Evolutionary conservation across 208 protist species (phyloP), one percentile per base, ranked within the genome.

Genomic region (Crithidia sp.): DNA sequence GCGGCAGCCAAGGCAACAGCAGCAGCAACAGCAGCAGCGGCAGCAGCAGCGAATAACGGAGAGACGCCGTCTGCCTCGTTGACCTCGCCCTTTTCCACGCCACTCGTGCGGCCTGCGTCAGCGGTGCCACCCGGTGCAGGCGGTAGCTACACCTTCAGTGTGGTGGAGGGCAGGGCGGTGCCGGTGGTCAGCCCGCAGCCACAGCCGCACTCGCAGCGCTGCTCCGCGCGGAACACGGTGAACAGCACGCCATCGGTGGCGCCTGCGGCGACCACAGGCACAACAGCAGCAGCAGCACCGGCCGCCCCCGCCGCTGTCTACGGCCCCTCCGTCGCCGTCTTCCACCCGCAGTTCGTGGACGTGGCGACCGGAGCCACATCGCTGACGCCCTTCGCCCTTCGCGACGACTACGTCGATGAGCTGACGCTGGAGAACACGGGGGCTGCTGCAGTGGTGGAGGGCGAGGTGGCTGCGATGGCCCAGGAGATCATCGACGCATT

Each of bases 301-400:
- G 50, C 62, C 44, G 40, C 64, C 19, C 45, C 56, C 16, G 56
- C 47, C 41, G 19, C 53, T 7, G 75, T 87, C 53, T 85, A 86
- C 76, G 78, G 70, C 2, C 84, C 81, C 2, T 77, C 77, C 3
- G 78, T 86, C 14, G 5, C 57, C 2, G 55, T 79, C 14, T 63
- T 72, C 8, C 71, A 79, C 44, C 64, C 80, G 19, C 90, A 93
- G 74, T 95, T 95, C 69, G 72, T 95, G 37, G 88, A 95, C 63
- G 14, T 93, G 16, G 40, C 75, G 12, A 90, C 84, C 5, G 74
- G 84, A 55, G 55, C n/a, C 41, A 68, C 73, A 8, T 79, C 72
- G 45, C 89, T 93, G 88, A 82, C 67, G 1, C 84, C 90, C 10
- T 91, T 92, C 17, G 79, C 68, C 14, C 70, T 85, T 9, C 67